Evolutionary conservation across 768 basidiomycete species (phyloP), one percentile per base, ranked within the genome.

Genomic region (Hygrophorus pudorinus): DNA sequence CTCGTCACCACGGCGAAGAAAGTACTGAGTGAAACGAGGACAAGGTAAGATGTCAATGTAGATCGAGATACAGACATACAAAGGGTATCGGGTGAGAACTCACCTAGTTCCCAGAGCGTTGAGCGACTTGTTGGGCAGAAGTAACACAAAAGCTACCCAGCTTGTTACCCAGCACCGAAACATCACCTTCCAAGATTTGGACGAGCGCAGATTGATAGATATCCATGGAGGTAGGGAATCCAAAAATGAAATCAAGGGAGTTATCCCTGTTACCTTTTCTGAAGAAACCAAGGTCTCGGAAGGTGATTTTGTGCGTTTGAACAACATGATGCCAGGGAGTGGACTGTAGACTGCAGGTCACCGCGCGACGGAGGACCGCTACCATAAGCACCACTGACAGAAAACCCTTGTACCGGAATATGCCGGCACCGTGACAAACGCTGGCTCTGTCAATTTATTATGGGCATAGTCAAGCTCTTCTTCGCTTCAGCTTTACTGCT

Each of bases 1-100:
- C 59, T 63, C 2, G 61, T 51, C 7, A 73, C 51, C 8, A 68
- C 35, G 2, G 63, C 55, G 48, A 76, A 76, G 65, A 75, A 76
- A 0, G 64, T 70, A 5, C 68, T 70, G 17, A 16, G 11, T 30
- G 1, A 10, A n/a, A 7, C 18, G 8, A 11, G 6, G n/a, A n/a
- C 9, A 39, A 24, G 18, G 20, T 6, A 36, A 39, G 9, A 37
- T 27, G n/a, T 20, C 18, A n/a, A n/a, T n/a, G n/a, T n/a, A n/a
- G n/a, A n/a, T n/a, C n/a, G n/a, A n/a, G n/a, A n/a, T n/a, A n/a
- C 44, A 12, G 24, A 27, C 24, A 42, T 27, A 14, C 33, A 28
- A 40, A 7, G 39, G 9, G 18, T 16, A n/a, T 16, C 13, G n/a
- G n/a, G 34, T 40, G 4, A 36, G 6, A 5, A 63, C 68, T 41